Evolutionary conservation across 768 basidiomycete species (phyloP), one percentile per base, ranked within the genome.

Genomic region (Rhizopogon vesiculosus): DNA sequence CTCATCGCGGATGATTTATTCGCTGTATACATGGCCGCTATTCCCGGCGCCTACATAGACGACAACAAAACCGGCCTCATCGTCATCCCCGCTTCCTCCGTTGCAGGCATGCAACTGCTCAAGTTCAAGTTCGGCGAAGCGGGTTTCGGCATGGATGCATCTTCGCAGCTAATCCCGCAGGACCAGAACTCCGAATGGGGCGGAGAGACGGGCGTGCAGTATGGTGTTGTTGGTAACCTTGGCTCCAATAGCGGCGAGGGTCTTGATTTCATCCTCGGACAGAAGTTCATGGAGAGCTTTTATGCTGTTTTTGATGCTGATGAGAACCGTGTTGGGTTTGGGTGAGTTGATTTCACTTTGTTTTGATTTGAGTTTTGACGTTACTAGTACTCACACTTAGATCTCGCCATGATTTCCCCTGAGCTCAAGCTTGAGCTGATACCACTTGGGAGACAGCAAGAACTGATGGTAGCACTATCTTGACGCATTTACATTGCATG

Each of bases 1-100:
- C 49, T 66, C 31, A 52, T 70, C 41, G 67, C 67, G 16, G 45
- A 56, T 9, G 44, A 67, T 39, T 59, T 59, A 25, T 63, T 68
- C 25, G 3, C n/a, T 0, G 22, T 18, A 2, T 68, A 68, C 59
- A 3, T 59, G 44, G 15, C 39, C 0, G 55, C 56, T 1, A 66
- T 62, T 22, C 58, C 63, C 25, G 61, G 59, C 25, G 59, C 65
- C 1, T 15, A 33, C 39, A 9, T 56, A 0, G 44, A 64, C n/a
- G 16, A 42, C 0, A n/a, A 0, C 10, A n/a, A n/a, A n/a, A 54
- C 45, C 2, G 54, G 56, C 12, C 61, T 67, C n/a, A n/a, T 63
- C 1, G 59, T 59, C 46, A 65, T 66, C 1, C 63, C 56, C 1
- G 0, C 16, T 6, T 53, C 54, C 9, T 65, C 65, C 8, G 12